These are phyloP conservation scores for Cercospora janseana DNA, from an alignment of 2,329 filamentous ascomycete species.

Conservation along the genomic window DNA sequence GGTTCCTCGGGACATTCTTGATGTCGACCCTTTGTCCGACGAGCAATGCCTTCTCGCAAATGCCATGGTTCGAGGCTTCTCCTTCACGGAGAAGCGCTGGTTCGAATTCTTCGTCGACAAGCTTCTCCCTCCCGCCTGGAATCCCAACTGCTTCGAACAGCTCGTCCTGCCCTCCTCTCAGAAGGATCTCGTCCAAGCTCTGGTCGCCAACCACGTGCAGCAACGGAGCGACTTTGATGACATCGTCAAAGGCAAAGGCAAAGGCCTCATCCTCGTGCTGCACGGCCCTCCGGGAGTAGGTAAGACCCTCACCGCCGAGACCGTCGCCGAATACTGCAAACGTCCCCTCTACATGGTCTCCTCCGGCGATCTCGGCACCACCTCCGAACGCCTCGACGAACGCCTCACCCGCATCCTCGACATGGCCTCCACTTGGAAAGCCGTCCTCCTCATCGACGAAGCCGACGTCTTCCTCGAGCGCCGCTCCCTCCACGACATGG, in stretches of 20 bases:
- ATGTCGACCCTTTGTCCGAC: slow-evolving; percentile 31
- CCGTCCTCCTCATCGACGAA: slow-evolving; percentile 80
- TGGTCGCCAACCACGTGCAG: slow-evolving; percentile 35
- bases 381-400: slow-evolving; percentile 48
- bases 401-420: slow-evolving; percentile 61
- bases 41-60: slow-evolving; percentile 36
- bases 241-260: slow-evolving; percentile 41
- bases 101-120: slow-evolving; percentile 39
- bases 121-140: slow-evolving; percentile 35
- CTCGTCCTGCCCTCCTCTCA: slow-evolving; percentile 36
- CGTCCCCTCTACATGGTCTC: slow-evolving; percentile 46
- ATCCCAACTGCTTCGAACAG: slow-evolving; percentile 34
- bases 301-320: slow-evolving; percentile 45
- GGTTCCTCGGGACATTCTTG: slow-evolving; percentile 22
- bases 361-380: slow-evolving; percentile 37
- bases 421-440: slow-evolving; percentile 83
- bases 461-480: slow-evolving; percentile 81
- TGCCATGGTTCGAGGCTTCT: slow-evolving; percentile 38
- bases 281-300: slow-evolving; percentile 42
- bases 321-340: slow-evolving; percentile 38
- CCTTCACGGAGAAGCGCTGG: slow-evolving; percentile 38
- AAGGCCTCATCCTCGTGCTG: slow-evolving; percentile 41
- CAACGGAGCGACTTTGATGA: slow-evolving; percentile 33
- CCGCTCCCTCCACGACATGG: slow-evolving; percentile 74
- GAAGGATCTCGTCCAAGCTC: slow-evolving; percentile 36